A percentile compares a stretch with the other conserved stretches of the same genome.
Conservation (phyloP, 2,329 filamentous ascomycete genomes). For the Phialophora macrospora region DNA sequence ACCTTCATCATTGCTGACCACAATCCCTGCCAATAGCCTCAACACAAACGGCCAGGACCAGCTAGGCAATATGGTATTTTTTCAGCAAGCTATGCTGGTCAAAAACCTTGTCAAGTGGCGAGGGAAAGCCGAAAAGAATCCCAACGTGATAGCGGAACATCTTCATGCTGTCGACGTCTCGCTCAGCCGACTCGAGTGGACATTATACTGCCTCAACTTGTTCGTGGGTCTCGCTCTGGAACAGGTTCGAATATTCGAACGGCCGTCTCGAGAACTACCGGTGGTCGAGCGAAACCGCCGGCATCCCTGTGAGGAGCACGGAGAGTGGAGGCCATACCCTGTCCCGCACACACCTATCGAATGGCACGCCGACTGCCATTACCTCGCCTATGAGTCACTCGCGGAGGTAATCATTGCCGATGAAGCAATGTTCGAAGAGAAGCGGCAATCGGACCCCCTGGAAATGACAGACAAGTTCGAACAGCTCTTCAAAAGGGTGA, state of each 20-base stretch:
- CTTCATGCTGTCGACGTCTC: constrained; percentile 18
- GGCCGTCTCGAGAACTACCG: constrained; percentile 29
- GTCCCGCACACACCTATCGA: constrained; percentile 32
- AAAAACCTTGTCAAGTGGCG: constrained; percentile 41
- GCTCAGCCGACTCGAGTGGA: constrained; percentile 26
- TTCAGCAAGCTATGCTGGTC: constrained; percentile 31
- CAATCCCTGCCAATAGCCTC: constrained; percentile 36
- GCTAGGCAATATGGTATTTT: constrained; percentile 28
- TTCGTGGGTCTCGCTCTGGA: constrained; percentile 29
- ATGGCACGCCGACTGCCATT: constrained; percentile 40
- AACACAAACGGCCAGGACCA: constrained; percentile 43
- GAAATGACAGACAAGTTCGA: constrained; percentile 26
- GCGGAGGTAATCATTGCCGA: constrained; percentile 24
- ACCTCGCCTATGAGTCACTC: constrained; percentile 38
- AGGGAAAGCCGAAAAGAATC: constrained; percentile 33
- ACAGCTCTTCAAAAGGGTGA: constrained; percentile 37
- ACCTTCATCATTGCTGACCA: not conserved
- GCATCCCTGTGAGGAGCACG: constrained; percentile 19
- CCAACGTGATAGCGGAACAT: constrained; percentile 3
- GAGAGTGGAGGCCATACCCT: constrained; percentile 42
- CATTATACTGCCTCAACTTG: constrained; percentile 25
- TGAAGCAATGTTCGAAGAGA: constrained; percentile 26
- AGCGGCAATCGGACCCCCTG: constrained; percentile 19
- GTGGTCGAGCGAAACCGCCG: constrained; percentile 27
- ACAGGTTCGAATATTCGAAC: constrained; percentile 36